Evolutionary conservation across 2,329 filamentous ascomycete genomes (phyloP).

Genomic region (Colletotrichum sp.): DNA sequence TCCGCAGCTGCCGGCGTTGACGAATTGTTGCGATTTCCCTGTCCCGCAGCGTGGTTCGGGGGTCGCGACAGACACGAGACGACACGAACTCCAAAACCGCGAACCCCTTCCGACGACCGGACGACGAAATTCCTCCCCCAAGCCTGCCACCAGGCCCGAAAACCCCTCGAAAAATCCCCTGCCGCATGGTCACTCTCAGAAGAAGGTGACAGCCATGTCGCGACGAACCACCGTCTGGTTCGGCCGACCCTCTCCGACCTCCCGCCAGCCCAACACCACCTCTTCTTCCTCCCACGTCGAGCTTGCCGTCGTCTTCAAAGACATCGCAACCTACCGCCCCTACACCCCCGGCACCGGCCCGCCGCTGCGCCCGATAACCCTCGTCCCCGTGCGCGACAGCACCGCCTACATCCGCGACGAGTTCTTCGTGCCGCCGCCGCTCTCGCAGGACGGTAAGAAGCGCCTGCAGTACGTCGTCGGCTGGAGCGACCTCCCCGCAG

Average conservation of each 20-base stretch:
- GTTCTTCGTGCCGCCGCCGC: conserved; percentile 46
- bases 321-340: conserved; percentile 12
- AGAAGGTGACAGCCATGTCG: not conserved
- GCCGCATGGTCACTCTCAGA: not conserved
- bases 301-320: conserved; percentile 16
- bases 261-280: not conserved
- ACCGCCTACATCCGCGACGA: conserved; percentile 63
- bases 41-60: not conserved
- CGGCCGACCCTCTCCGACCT: not conserved
- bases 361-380: conserved; percentile 48
- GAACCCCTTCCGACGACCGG: not conserved
- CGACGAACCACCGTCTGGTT: conserved; percentile 3
- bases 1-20: not conserved
- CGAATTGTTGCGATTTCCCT: not conserved
- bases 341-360: conserved; percentile 53
- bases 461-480: conserved; percentile 60
- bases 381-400: conserved; percentile 54
- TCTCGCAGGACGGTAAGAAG: conserved; percentile 40
- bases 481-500: conserved; percentile 57
- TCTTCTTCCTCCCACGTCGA: not conserved
- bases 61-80: not conserved
- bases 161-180: not conserved
- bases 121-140: too few relatives aligned
- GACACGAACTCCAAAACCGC: not conserved
- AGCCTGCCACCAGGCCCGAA: not conserved